A percentile compares a stretch with the other conserved stretches of the same genome.
These are phyloP conservation scores for Psilocybe cyanescens DNA, from an alignment of 768 basidiomycete genomes.

Conservation along the genomic window DNA sequence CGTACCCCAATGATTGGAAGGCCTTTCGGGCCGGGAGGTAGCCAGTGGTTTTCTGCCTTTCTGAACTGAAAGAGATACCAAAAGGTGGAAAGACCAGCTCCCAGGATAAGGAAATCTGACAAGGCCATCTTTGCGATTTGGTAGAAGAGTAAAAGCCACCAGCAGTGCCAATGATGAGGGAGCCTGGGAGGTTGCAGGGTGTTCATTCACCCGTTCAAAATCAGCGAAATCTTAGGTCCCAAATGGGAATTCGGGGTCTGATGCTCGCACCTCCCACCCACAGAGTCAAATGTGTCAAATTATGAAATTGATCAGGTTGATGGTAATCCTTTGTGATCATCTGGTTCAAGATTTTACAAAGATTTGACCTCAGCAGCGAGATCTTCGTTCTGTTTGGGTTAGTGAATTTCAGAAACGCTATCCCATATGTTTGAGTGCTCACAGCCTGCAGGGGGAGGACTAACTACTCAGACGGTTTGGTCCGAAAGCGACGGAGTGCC, in stretches of 20 bases:
- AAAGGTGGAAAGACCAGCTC: slow-evolving; percentile 7
- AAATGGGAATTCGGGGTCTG: not conserved
- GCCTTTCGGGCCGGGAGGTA: slow-evolving; percentile 46
- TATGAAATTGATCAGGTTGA: too few relatives aligned
- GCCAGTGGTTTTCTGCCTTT: slow-evolving; percentile 25
- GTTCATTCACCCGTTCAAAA: not conserved
- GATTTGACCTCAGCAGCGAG: not conserved
- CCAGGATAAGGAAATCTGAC: slow-evolving; percentile 4
- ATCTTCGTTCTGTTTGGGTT: not conserved
- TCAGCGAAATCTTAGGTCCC: not conserved
- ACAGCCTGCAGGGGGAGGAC: too few relatives aligned
- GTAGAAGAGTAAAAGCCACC: not conserved
- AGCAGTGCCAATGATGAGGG: not conserved
- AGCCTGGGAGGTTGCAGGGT: not conserved
- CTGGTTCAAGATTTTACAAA: not conserved
- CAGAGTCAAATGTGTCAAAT: too few relatives aligned
- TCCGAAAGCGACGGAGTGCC: too few relatives aligned
- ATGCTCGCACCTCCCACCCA: too few relatives aligned
- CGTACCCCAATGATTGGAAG: slow-evolving; percentile 45
- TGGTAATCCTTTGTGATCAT: not conserved
- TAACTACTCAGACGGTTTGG: too few relatives aligned
- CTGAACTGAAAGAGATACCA: slow-evolving; percentile 11
- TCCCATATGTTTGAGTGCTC: too few relatives aligned
- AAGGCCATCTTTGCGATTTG: slow-evolving; percentile 4
- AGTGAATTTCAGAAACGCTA: not conserved